Evolutionary conservation across 176 grass and related monocot species (phyloP).

Genomic region (Aegilops longissima): DNA sequence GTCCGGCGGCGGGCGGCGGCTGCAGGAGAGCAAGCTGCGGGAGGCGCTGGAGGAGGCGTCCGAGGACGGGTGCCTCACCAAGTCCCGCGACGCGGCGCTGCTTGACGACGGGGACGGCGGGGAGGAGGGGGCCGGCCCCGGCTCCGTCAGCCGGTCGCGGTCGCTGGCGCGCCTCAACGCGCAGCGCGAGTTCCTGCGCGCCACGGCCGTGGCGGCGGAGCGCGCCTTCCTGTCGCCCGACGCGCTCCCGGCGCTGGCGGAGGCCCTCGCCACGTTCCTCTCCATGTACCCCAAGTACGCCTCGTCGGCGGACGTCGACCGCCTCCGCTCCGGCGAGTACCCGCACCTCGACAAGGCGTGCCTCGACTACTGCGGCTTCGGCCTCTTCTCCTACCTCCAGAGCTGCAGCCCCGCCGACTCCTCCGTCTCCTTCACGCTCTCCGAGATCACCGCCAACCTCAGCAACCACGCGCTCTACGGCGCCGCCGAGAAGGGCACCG

Average conservation of each 20-base stretch:
- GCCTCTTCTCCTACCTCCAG: constrained; percentile 92
- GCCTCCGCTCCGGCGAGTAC: constrained; percentile 82
- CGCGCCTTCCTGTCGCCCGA: constrained; percentile 60
- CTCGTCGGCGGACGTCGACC: constrained; percentile 69
- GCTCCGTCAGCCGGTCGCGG: constrained; percentile 70
- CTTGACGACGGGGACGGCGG: constrained; percentile 35
- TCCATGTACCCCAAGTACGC: constrained; percentile 90
- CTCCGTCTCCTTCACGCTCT: constrained; percentile 72
- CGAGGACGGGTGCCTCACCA: constrained; percentile 84
- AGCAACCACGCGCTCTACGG: constrained; percentile 97
- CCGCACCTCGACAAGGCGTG: constrained; percentile 84
- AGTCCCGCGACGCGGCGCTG: constrained; percentile 68
- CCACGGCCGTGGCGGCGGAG: constrained; percentile 81
- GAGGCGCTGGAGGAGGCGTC: constrained; percentile 97
- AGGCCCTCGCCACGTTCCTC: constrained; percentile 81
- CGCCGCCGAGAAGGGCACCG: constrained; percentile 70
- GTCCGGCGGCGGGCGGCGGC: constrained; percentile 46
- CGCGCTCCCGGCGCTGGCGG: constrained; percentile 57
- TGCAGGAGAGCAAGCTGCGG: constrained; percentile 92
- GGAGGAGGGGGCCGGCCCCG: constrained; percentile 34
- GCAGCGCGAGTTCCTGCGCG: constrained; percentile 88
- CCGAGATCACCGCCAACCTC: constrained; percentile 89
- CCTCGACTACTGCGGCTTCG: constrained; percentile 98
- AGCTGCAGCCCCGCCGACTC: constrained; percentile 70
- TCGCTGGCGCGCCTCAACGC: constrained; percentile 89